Conservation (phyloP, 331 rosid species). For the Erythrophleum ivorense region DNA sequence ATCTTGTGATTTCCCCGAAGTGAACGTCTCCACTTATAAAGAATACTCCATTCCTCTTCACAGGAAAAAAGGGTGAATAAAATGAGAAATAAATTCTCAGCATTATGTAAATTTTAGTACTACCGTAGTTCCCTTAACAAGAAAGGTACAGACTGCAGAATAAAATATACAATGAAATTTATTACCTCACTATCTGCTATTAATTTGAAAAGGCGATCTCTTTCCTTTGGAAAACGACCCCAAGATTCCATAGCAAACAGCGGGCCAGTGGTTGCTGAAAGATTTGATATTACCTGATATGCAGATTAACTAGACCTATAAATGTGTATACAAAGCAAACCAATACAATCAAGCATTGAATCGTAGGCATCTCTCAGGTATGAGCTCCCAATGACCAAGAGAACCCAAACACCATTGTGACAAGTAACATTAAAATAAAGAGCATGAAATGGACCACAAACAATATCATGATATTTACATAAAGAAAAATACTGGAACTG, state of each 20-base stretch:
- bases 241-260: conserved; percentile 72
- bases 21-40: conserved; percentile 93
- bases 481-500: background rate
- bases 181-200: conserved; percentile 73
- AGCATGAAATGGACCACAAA: background rate
- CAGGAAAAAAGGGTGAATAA: conserved; percentile 35
- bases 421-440: background rate
- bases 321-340: conserved; percentile 1
- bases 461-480: conserved; percentile 7
- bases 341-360: conserved; percentile 37
- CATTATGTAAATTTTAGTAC: conserved; percentile 12
- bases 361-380: conserved; percentile 10
- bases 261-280: conserved; percentile 69
- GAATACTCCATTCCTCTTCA: conserved; percentile 72
- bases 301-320: conserved; percentile 27
- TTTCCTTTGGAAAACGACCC: conserved; percentile 88
- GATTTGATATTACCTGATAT: conserved; percentile 80
- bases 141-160: background rate
- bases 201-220: conserved; percentile 71
- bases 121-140: conserved; percentile 8
- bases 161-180: conserved; percentile 21
- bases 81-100: conserved; percentile 32
- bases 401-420: background rate
- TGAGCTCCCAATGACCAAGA: background rate
- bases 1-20: conserved; percentile 81